Conservation (phyloP, 805 yeast species). For the Schwanniomyces sp. region DNA sequence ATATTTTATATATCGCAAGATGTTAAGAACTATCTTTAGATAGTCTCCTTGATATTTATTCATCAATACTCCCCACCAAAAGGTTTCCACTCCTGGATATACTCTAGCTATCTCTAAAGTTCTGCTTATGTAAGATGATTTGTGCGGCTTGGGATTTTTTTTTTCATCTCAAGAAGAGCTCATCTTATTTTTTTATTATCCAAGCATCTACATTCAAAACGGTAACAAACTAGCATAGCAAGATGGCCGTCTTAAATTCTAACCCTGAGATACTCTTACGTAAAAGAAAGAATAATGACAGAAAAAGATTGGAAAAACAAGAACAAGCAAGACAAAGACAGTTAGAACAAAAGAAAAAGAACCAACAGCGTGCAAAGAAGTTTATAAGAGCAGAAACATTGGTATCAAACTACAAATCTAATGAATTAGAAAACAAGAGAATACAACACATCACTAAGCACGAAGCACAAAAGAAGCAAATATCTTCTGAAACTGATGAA, state of each 20-base stretch:
- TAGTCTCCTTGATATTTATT: no score
- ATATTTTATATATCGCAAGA: no score
- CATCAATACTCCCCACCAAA: not conserved
- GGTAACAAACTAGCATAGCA: not conserved
- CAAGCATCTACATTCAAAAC: not conserved
- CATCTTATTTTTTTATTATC: not conserved
- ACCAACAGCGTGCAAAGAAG: conserved; percentile 45
- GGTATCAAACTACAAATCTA: conserved; percentile 63
- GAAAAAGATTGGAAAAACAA: conserved; percentile 71
- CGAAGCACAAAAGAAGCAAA: conserved; percentile 47
- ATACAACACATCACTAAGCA: conserved; percentile 59
- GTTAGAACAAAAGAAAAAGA: conserved; percentile 43
- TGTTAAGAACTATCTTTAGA: no score
- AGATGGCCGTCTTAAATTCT: conserved; percentile 53
- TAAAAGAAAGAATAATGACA: conserved; percentile 78
- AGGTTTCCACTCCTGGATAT: not conserved
- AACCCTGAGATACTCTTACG: conserved; percentile 77
- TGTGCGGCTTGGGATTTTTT: conserved; percentile 6
- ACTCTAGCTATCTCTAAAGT: not conserved
- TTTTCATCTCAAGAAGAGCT: conserved; percentile 4
- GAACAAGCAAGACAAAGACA: conserved; percentile 56
- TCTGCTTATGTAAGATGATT: not conserved
- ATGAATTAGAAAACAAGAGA: conserved; percentile 67
- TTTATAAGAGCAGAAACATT: conserved; percentile 76
- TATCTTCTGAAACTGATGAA: conserved; percentile 25